A percentile compares a stretch with the other conserved stretches of the same genome.
phyloP scores from a whole-genome alignment of 2,329 filamentous ascomycete genomes.

The Monilinia fructicola region DNA sequence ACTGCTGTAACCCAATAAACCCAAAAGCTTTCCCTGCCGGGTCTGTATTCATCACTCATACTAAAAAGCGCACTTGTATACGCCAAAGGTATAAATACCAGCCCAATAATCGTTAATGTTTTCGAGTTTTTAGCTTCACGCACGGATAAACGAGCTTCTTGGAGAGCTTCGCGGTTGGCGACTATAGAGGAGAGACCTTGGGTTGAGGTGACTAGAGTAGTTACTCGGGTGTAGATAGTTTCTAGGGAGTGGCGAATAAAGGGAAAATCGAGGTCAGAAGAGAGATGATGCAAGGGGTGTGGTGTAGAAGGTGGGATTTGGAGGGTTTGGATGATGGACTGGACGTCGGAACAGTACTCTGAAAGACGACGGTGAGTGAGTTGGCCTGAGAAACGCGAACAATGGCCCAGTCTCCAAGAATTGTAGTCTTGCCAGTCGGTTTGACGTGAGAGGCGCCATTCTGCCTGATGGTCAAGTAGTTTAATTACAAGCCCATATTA shows the following conservation, averaged over 20 bases:
- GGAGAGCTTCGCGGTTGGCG: background rate
- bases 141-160: conserved; percentile 3
- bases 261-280: conserved; percentile 3
- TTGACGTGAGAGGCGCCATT: conserved; percentile 2
- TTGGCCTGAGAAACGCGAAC: conserved; percentile 8
- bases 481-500: too few species aligned
- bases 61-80: conserved; percentile 15
- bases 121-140: conserved; percentile 4
- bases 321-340: conserved; percentile 10
- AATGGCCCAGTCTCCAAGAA: conserved; percentile 2
- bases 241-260: background rate
- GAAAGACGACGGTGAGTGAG: conserved; percentile 4
- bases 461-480: background rate
- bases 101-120: background rate
- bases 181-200: conserved; percentile 13
- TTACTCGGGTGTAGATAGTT: background rate
- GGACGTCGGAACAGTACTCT: background rate
- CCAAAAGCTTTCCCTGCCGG: background rate
- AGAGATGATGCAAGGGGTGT: background rate
- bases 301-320: background rate
- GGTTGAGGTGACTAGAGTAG: background rate
- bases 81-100: conserved; percentile 4
- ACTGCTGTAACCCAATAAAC: conserved; percentile 9
- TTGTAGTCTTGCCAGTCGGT: background rate
- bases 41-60: conserved; percentile 17